Percentiles rank a stretch among this genome's conserved stretches.
Evolutionary conservation across 2,329 filamentous ascomycete species (phyloP).

Genomic region (Nigrospora osmanthi): DNA sequence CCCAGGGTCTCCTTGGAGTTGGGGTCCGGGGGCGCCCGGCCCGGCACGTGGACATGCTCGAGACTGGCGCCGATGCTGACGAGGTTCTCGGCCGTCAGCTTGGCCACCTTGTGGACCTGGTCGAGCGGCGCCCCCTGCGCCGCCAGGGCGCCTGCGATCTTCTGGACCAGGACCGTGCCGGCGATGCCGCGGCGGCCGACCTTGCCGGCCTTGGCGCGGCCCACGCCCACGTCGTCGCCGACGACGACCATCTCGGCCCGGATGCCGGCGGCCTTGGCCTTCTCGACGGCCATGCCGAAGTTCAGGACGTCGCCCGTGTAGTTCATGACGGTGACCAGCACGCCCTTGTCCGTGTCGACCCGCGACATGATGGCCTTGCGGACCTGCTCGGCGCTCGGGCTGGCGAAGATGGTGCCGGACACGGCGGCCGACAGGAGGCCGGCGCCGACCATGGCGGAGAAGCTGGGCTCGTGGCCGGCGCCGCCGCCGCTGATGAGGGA

Average conservation of each 20-base stretch:
- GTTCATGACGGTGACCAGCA: slow-evolving; percentile 92
- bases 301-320: slow-evolving; percentile 87
- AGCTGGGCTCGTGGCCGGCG: slow-evolving; percentile 83
- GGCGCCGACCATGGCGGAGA: slow-evolving; percentile 75
- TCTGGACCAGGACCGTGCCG: slow-evolving; percentile 84
- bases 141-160: slow-evolving; percentile 79
- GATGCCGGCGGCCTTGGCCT: slow-evolving; percentile 72
- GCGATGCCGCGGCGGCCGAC: slow-evolving; percentile 87
- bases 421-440: slow-evolving; percentile 77
- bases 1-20: slow-evolving; percentile 47
- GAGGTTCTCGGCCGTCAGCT: slow-evolving; percentile 64
- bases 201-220: slow-evolving; percentile 74
- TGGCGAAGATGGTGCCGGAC: slow-evolving; percentile 81
- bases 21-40: slow-evolving; percentile 47
- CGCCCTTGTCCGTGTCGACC: slow-evolving; percentile 64
- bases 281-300: slow-evolving; percentile 90
- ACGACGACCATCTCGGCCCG: slow-evolving; percentile 85
- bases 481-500: slow-evolving; percentile 84
- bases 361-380: slow-evolving; percentile 65
- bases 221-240: slow-evolving; percentile 87
- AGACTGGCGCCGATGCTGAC: slow-evolving; percentile 82
- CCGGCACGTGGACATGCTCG: slow-evolving; percentile 89
- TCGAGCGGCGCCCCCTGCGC: slow-evolving; percentile 59
- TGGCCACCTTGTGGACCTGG: slow-evolving; percentile 66
- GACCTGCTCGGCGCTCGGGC: slow-evolving; percentile 75